Evolutionary conservation across 2,329 filamentous ascomycete genomes (phyloP), one percentile per base, ranked within the genome.

Genomic region (Ophiostoma himal-ulmi): DNA sequence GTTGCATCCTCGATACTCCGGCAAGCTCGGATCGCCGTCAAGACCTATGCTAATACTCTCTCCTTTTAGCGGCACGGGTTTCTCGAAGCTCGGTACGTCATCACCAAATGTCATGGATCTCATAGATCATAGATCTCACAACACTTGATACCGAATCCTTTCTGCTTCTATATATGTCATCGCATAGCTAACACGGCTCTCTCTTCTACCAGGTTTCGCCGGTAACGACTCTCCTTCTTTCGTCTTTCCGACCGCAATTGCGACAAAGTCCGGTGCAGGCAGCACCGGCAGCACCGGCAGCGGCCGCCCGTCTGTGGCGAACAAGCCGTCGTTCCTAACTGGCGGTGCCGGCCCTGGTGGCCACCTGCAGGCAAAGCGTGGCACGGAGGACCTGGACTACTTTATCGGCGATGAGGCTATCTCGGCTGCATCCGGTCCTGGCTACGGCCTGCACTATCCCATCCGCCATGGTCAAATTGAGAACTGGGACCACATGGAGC

Each of bases 401-500:
- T 99, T 97, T 82, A 99, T 99, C 78, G 95, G 95, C 72, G 95
- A 99, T 78, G 95, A 98, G 83, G 95, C 95, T 74, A 86, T 98
- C 75, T 84, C 91, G 73, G 94, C 94, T 65, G 85, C 92, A 66
- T 88, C 84, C 74, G 95, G 95, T 71, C 93, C 95, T 76, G 93
- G 90, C 92, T 99, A 99, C 82, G 94, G 93, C 71, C 85, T 99
- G 79, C 93, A 98, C 82, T 99, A 98, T 81, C 95, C 95, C 71
- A 98, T 99, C 77, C 89, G 95, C 74, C 95, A 99, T 78, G 95
- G 95, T 67, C 95, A 99, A 83, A 92, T 99, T 80, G 95, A 99
- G 83, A 98, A 99, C 79, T 99, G 95, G 95, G 95, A 99, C 82
- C 92, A 97, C 77, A 99, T 99, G 95, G 95, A 99, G 81, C 90